phyloP scores from a whole-genome alignment of 2,329 filamentous ascomycete genomes.

The Thermoascus crustaceus region DNA sequence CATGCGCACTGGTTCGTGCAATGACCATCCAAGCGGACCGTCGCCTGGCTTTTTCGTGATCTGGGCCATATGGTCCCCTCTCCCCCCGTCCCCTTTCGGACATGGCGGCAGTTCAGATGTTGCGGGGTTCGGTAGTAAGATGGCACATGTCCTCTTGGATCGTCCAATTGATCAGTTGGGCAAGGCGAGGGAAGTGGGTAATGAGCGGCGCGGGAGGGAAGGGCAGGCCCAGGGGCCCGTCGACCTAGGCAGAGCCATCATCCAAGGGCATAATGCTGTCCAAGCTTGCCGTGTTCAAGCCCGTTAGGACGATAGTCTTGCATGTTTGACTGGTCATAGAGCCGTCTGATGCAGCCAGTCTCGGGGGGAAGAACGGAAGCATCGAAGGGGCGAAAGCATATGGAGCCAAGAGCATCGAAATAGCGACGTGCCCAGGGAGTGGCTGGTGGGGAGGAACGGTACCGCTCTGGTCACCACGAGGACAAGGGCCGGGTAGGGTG shows the following conservation, averaged over 20 bases:
- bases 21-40: slow-evolving; percentile 3
- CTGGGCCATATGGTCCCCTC: background rate
- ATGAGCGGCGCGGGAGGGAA: slow-evolving; percentile 13
- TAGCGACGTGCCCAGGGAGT: background rate
- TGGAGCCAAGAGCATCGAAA: background rate
- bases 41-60: background rate
- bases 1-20: background rate
- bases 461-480: background rate
- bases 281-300: background rate
- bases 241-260: slow-evolving; percentile 5
- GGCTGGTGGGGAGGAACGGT: background rate
- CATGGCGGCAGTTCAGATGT: slow-evolving; percentile 1
- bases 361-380: slow-evolving; percentile 1
- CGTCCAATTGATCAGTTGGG: slow-evolving; percentile 6
- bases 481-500: background rate
- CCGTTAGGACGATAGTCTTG: background rate
- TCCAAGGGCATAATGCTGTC: background rate
- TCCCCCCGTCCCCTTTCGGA: too few species aligned
- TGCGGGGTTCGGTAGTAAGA: slow-evolving; percentile 5
- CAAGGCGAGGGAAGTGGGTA: slow-evolving; percentile 3
- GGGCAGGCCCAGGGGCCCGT: slow-evolving; percentile 15
- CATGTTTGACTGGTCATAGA: background rate
- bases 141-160: slow-evolving; percentile 4
- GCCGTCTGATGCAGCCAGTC: slow-evolving; percentile 1
- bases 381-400: background rate